Conservation (phyloP, 108 stramenopile species). For the Mediolabrus comicus region DNA sequence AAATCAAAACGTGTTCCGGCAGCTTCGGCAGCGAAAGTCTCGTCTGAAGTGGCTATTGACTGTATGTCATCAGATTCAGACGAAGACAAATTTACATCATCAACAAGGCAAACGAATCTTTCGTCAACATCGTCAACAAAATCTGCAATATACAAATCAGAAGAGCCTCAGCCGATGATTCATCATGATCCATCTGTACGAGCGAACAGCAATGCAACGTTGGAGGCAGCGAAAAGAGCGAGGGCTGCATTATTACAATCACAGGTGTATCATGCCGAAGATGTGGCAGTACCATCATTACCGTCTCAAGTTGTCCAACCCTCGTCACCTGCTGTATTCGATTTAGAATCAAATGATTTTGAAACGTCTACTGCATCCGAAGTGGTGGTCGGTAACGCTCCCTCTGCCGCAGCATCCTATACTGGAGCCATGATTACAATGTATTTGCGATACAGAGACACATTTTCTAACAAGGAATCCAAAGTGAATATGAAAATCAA, state of each 20-base stretch:
- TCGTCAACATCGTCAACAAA: not conserved
- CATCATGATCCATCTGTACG: conserved; percentile 17
- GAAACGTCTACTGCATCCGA: not conserved
- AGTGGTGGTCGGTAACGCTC: not conserved
- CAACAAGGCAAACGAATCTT: no score
- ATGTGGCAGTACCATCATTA: conserved; percentile 33
- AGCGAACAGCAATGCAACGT: conserved; percentile 3
- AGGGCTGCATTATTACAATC: conserved; percentile 30
- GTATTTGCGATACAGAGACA: conserved; percentile 22
- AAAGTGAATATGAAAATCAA: conserved; percentile 27
- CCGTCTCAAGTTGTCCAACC: not conserved
- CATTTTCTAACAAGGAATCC: conserved; percentile 14
- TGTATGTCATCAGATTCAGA: not conserved
- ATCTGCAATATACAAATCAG: not conserved
- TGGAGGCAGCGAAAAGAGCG: conserved; percentile 21
- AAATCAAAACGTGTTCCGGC: not conserved
- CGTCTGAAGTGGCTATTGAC: not conserved
- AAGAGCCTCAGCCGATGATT: not conserved
- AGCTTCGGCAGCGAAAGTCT: not conserved
- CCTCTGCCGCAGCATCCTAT: conserved; percentile 4
- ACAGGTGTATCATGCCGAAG: conserved; percentile 62
- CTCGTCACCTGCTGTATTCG: not conserved
- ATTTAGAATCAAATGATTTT: conserved; percentile 4
- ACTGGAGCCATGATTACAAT: conserved; percentile 13
- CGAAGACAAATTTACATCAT: not conserved